Base-by-base conservation (phyloP, 83 land plant species). In the Picea mariana region DNA sequence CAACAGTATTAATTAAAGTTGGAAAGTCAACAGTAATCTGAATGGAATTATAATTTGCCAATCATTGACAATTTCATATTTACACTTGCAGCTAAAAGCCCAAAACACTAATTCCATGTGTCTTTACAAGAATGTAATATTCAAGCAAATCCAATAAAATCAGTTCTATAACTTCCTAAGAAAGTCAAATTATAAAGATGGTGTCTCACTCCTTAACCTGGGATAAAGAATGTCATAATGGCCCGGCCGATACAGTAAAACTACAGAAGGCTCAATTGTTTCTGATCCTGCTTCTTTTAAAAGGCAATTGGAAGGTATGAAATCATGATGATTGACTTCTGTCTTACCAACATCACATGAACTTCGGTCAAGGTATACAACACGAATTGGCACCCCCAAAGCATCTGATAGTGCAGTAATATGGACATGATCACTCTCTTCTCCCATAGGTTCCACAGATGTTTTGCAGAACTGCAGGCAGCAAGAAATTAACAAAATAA, bases 401-500 rank as follows among this genome's bases (percentile, higher is more conserved):
- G 99, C 96, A 84, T 97, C 99, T 62, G 95, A 91, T 47, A 97
- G 67, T 15, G 98, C 98, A 78, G 81, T 94, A 75, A 97, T 95
- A 78, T 97, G 99, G 5, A 97, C 93, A 85, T 97, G 96, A 63
- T 97, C 99, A 84, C 99, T 94, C 79, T 95, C 99, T 85, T 94
- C 99, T 21, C 98, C 98, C 99, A 97, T 95, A 8, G 99, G 99
- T 83, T 97, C 99, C 84, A 97, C 99, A 20, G 98, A 90, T 18
- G 95, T 73, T 82, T 94, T 94, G 89, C 99, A 97, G 80, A 92
- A 95, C 98, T 97, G 86, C 59, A 44, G 24, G 27, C 72, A 86
- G 23, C 61, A 65, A 34, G 66, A 6, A 38, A 17, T 13, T 24
- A 34, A 76, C 58, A 49, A 47, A 71, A 23, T 52, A 80, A 66